Evolutionary conservation across 352 stramenopile species (phyloP), one percentile per base, ranked within the genome.

Genomic region (Pilasporangium apinafurcum): DNA sequence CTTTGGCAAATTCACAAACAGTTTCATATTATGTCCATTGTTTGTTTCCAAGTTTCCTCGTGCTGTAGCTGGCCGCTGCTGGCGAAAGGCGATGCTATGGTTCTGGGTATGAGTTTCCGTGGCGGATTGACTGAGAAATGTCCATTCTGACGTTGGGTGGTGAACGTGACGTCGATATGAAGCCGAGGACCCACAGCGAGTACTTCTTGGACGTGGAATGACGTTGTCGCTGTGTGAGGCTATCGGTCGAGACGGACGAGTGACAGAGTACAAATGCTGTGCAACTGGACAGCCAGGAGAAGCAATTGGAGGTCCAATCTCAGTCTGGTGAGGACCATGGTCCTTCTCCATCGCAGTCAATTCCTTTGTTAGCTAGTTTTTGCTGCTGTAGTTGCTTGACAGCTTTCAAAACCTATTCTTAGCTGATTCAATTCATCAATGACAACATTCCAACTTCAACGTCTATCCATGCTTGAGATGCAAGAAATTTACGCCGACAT

Each of bases 221-320:
- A 14, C 2, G 43, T 8, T 16, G 33, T 26, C 28, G 24, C 16
- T 4, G 44, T 32, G 32, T 8, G 33, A 27, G 21, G 32, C 22
- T 5, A 35, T 16, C 13, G 7, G n/a, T 35, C n/a, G 44, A 31
- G n/a, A 26, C 30, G 25, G 18, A 42, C 0, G 44, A 35, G 12
- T 27, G 44, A 14, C 28, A 43, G 32, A 13, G 29, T 8, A 31
- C 33, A 8, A n/a, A n/a, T n/a, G n/a, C n/a, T n/a, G n/a, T n/a
- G 25, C 31, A 8, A 37, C 32, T 13, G 44, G 44, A 27, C 24
- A 27, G 12, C 24, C 16, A 5, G 16, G 8, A 26, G 44, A 24
- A 25, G 44, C 44, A 35, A 51, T 26, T 14, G 44, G 44, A 20
- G 44, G 44, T 24, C 16, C 44, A 5, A 51, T 18, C 1, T 37